phyloP scores from a whole-genome alignment of 208 protist genomes.

The Lotmaria passim region DNA sequence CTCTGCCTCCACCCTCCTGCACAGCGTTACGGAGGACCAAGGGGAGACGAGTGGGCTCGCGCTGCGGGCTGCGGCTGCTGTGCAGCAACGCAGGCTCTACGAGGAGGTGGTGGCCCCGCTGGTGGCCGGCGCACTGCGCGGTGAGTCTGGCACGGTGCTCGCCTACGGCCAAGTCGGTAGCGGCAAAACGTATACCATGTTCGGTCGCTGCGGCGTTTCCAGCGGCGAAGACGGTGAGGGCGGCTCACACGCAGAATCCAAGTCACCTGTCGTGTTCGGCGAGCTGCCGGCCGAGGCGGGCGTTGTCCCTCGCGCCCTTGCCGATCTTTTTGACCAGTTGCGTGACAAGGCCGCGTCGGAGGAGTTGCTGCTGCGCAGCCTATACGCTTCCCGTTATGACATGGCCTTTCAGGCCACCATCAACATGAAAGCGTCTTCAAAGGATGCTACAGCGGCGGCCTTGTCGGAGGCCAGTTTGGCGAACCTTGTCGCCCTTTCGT shows the following conservation, averaged over 20 bases:
- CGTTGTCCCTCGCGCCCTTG: background rate
- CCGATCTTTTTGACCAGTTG: constrained; percentile 4
- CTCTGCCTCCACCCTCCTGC: background rate
- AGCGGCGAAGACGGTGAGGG: no score
- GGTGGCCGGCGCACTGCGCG: constrained; percentile 45
- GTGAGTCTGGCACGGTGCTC: constrained; percentile 52
- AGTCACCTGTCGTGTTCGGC: background rate
- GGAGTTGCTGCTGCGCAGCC: constrained; percentile 24
- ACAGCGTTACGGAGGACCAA: background rate
- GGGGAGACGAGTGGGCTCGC: background rate
- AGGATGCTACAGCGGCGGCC: background rate
- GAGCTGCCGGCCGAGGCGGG: constrained; percentile 9
- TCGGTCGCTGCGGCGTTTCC: constrained; percentile 24
- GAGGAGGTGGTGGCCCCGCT: constrained; percentile 42
- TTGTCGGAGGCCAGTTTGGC: background rate
- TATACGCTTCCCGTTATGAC: constrained; percentile 24
- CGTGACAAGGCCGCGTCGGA: constrained; percentile 10
- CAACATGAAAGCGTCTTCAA: background rate
- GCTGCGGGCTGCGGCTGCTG: background rate
- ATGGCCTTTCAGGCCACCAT: background rate
- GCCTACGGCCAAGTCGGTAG: constrained; percentile 69
- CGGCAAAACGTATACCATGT: constrained; percentile 76
- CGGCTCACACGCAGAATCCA: background rate
- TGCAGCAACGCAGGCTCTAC: constrained; percentile 18
- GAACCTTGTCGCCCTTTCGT: background rate